A percentile compares a stretch with the other conserved stretches of the same genome.
These are phyloP conservation scores for Chlorella sorokiniana DNA, from an alignment of 139 green algal genomes.

Conservation along the genomic window DNA sequence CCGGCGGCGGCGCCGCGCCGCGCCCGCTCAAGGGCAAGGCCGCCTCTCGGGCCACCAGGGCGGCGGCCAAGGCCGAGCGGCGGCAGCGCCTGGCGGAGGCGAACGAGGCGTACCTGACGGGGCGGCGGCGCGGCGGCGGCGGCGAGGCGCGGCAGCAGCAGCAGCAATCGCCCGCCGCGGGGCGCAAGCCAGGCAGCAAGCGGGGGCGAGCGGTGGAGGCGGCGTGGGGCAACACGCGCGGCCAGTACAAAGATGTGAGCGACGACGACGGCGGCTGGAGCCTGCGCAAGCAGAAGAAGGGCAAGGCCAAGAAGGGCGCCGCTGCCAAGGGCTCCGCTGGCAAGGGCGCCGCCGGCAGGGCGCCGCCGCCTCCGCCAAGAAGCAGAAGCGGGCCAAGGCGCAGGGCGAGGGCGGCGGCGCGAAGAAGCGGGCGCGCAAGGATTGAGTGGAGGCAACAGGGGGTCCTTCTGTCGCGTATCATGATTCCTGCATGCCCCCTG, in stretches of 20 bases:
- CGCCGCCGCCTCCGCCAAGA: neutral
- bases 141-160: neutral
- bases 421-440: constrained; percentile 9
- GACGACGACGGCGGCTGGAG: constrained; percentile 3
- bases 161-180: too few species aligned
- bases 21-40: neutral
- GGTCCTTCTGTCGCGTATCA: neutral
- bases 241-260: constrained; percentile 32
- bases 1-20: neutral
- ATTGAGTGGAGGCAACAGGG: neutral
- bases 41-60: neutral
- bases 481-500: neutral
- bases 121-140: too few species aligned
- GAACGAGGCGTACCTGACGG: neutral
- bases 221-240: constrained; percentile 10
- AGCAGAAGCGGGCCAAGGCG: constrained; percentile 9
- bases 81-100: neutral
- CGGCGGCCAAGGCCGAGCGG: neutral
- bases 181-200: constrained; percentile 21
- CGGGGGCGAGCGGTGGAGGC: constrained; percentile 8
- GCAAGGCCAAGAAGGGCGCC: neutral
- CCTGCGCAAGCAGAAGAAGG: constrained; percentile 32
- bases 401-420: neutral
- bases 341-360: neutral
- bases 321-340: neutral